Conservation (phyloP, 1,284 basidiomycete genomes). For the Sanguinoderma infundibulare region DNA sequence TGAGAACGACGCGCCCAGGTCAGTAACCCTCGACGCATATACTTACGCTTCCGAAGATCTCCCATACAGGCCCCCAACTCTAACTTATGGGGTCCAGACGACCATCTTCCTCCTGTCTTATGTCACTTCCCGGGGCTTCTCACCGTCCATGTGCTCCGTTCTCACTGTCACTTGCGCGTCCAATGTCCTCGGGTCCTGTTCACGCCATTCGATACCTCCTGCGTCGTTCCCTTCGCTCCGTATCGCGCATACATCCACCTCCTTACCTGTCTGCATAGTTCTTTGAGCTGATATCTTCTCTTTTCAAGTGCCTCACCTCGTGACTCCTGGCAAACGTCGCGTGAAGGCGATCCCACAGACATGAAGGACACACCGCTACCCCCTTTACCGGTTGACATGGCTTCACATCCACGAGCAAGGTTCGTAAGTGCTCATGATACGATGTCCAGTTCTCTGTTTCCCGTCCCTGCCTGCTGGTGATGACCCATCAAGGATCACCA, state of each 20-base stretch:
- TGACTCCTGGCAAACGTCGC: background rate
- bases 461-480: background rate
- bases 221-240: constrained; percentile 5
- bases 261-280: background rate
- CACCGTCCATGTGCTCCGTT: constrained; percentile 17
- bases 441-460: background rate
- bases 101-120: constrained; percentile 1
- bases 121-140: background rate
- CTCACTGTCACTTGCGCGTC: constrained; percentile 7
- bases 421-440: background rate
- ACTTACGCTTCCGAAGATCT: background rate
- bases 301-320: background rate
- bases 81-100: background rate
- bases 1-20: constrained; percentile 7
- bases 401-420: background rate
- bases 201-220: background rate
- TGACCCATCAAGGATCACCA: background rate
- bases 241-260: background rate
- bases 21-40: constrained; percentile 2
- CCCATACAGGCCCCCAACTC: background rate
- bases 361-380: constrained; percentile 22
- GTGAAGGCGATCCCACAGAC: background rate
- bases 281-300: background rate
- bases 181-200: constrained; percentile 1
- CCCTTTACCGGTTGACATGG: constrained; percentile 7